Evolutionary conservation across 2,329 filamentous ascomycete species (phyloP).

Genomic region (Fusarium protoensiforme): DNA sequence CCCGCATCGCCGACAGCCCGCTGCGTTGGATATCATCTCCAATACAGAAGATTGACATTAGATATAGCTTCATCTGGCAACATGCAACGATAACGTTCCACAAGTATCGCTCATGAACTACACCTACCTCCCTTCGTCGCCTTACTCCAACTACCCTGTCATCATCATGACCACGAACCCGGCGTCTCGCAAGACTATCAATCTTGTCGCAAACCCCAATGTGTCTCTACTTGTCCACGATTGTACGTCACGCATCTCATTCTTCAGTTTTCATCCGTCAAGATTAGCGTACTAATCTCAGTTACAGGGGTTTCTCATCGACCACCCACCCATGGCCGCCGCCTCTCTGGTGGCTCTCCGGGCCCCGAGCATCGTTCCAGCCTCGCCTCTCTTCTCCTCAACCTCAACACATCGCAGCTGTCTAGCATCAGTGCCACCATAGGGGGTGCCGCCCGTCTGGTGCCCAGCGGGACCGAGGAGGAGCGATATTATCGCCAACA

Average conservation of each 20-base stretch:
- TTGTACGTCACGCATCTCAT: constrained; percentile 58
- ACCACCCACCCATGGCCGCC: constrained; percentile 76
- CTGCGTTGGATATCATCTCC: not conserved
- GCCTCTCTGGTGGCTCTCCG: constrained; percentile 70
- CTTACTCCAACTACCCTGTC: constrained; percentile 76
- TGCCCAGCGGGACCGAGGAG: constrained; percentile 79
- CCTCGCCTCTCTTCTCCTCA: constrained; percentile 84
- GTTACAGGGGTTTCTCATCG: constrained; percentile 84
- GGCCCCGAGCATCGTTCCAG: constrained; percentile 75
- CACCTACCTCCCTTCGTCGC: constrained; percentile 88
- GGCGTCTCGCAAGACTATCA: constrained; percentile 81
- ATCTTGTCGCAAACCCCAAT: constrained; percentile 84
- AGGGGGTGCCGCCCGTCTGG: constrained; percentile 83
- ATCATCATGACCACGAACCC: constrained; percentile 95
- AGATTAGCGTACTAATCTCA: constrained; percentile 1
- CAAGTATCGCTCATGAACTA: constrained; percentile 99
- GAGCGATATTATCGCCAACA: constrained; percentile 85
- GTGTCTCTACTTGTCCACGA: constrained; percentile 97
- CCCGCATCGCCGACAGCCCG: constrained; percentile 22
- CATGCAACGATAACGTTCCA: constrained; percentile 83
- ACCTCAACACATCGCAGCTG: constrained; percentile 89
- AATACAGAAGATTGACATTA: constrained; percentile 11
- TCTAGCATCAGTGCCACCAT: constrained; percentile 93
- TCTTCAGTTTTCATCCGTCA: not conserved
- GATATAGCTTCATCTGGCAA: constrained; percentile 89